Conservation (phyloP, 2,329 filamentous ascomycete genomes). For the Cladosporium sphaerospermum region DNA sequence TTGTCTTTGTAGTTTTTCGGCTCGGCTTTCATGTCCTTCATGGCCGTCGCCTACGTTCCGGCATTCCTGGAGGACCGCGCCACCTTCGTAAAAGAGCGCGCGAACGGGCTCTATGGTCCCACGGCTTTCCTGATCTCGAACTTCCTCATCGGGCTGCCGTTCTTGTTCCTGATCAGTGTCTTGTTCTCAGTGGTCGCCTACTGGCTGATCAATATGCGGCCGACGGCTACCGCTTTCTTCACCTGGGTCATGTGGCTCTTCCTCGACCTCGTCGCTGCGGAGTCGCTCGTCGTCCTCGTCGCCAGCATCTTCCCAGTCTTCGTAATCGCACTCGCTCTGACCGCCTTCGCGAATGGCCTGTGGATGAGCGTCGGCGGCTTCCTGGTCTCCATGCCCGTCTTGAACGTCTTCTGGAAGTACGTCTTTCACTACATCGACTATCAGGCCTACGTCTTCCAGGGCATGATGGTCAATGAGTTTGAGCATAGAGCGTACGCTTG, state of each 20-base stretch:
- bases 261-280: slow-evolving; percentile 73
- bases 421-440: slow-evolving; percentile 85
- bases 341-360: slow-evolving; percentile 76
- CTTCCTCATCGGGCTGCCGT: slow-evolving; percentile 73
- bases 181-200: slow-evolving; percentile 71
- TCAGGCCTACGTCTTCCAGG: slow-evolving; percentile 75
- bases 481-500: slow-evolving; percentile 28
- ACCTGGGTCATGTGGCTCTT: slow-evolving; percentile 79
- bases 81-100: slow-evolving; percentile 66
- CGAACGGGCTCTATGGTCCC: slow-evolving; percentile 72
- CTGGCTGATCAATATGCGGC: slow-evolving; percentile 70
- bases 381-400: slow-evolving; percentile 60
- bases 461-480: slow-evolving; percentile 90
- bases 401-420: slow-evolving; percentile 80
- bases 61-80: slow-evolving; percentile 70
- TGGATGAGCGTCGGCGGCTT: slow-evolving; percentile 85
- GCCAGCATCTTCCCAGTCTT: slow-evolving; percentile 68
- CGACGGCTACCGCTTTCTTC: slow-evolving; percentile 61
- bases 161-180: slow-evolving; percentile 67
- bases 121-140: slow-evolving; percentile 66
- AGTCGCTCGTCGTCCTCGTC: slow-evolving; percentile 72
- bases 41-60: slow-evolving; percentile 69
- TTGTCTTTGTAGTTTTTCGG: slow-evolving; percentile 35
- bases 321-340: slow-evolving; percentile 68
- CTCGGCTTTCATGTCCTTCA: slow-evolving; percentile 44